Conservation (phyloP, 495 filamentous ascomycete species). For the Annulohypoxylon bovei region DNA sequence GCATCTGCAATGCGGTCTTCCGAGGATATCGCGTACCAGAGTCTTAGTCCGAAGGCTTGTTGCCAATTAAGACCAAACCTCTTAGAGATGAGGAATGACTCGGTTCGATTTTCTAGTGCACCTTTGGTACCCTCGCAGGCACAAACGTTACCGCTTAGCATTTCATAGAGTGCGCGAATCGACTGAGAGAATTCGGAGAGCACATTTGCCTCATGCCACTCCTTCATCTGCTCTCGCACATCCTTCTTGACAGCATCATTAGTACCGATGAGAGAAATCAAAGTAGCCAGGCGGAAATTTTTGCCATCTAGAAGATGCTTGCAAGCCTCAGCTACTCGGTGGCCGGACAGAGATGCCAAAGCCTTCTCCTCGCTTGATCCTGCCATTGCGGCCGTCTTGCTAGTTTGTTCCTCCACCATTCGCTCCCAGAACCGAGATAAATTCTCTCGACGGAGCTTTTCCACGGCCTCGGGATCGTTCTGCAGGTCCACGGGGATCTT, state of each 20-base stretch:
- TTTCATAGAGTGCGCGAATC: slow-evolving; percentile 86
- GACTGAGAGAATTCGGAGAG: slow-evolving; percentile 88
- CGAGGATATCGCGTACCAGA: slow-evolving; percentile 81
- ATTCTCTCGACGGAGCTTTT: slow-evolving; percentile 60
- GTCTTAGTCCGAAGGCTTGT: slow-evolving; percentile 87
- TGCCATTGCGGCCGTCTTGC: slow-evolving; percentile 60
- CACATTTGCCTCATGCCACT: slow-evolving; percentile 82
- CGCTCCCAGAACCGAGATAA: slow-evolving; percentile 69
- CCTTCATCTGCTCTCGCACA: slow-evolving; percentile 78
- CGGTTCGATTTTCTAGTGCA: slow-evolving; percentile 76
- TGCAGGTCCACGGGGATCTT: slow-evolving; percentile 60
- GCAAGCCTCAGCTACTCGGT: slow-evolving; percentile 84
- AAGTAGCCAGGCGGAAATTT: slow-evolving; percentile 81
- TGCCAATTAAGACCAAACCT: slow-evolving; percentile 90
- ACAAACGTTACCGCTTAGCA: slow-evolving; percentile 85
- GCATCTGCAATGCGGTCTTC: slow-evolving; percentile 75
- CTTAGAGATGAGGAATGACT: slow-evolving; percentile 79
- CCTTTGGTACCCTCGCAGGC: slow-evolving; percentile 79
- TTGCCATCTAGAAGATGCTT: slow-evolving; percentile 73
- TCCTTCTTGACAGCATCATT: slow-evolving; percentile 71
- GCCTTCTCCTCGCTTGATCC: slow-evolving; percentile 81
- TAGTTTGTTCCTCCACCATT: slow-evolving; percentile 67
- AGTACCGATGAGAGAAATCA: slow-evolving; percentile 81
- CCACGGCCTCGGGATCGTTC: slow-evolving; percentile 47
- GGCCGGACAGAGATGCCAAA: slow-evolving; percentile 77